phyloP scores from a whole-genome alignment of 306 rosid species.

The Geum urbanum region DNA sequence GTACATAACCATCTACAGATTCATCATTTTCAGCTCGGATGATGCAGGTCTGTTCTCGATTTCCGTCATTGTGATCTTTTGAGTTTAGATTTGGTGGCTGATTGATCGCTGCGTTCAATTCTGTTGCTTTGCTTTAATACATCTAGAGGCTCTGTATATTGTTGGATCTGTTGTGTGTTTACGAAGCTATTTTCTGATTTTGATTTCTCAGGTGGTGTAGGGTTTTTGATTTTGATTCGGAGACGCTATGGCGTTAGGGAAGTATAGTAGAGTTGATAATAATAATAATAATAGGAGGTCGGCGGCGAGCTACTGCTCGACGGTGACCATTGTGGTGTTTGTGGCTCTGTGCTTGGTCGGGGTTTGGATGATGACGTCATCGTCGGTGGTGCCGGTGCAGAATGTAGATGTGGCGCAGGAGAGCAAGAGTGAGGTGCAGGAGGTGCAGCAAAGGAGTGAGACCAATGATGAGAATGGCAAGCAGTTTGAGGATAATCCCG shows the following conservation, averaged over 20 bases:
- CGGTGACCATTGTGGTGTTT: conserved; percentile 75
- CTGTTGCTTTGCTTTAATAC: not conserved
- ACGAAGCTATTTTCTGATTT: not conserved
- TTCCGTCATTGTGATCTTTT: too few relatives aligned
- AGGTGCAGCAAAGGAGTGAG: conserved; percentile 31
- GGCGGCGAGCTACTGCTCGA: conserved; percentile 67
- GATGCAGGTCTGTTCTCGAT: too few relatives aligned
- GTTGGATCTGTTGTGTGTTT: conserved; percentile 6
- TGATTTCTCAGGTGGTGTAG: conserved; percentile 23
- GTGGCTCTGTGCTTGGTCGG: conserved; percentile 89
- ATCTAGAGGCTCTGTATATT: conserved; percentile 5
- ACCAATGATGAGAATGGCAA: conserved; percentile 33
- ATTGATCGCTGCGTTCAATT: too few relatives aligned
- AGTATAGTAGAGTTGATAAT: conserved; percentile 63
- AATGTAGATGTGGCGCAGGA: conserved; percentile 57
- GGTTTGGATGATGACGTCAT: conserved; percentile 92
- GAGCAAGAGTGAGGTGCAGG: conserved; percentile 48
- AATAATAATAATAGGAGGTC: conserved; percentile 35
- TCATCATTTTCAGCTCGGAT: too few relatives aligned
- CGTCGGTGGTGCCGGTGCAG: conserved; percentile 71
- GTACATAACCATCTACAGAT: too few relatives aligned
- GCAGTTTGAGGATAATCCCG: conserved; percentile 68
- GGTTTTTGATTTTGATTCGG: not conserved
- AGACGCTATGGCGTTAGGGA: conserved; percentile 59
- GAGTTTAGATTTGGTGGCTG: too few relatives aligned